Conservation (phyloP, 129 eudicot genomes). For the Deinandra increscens region DNA sequence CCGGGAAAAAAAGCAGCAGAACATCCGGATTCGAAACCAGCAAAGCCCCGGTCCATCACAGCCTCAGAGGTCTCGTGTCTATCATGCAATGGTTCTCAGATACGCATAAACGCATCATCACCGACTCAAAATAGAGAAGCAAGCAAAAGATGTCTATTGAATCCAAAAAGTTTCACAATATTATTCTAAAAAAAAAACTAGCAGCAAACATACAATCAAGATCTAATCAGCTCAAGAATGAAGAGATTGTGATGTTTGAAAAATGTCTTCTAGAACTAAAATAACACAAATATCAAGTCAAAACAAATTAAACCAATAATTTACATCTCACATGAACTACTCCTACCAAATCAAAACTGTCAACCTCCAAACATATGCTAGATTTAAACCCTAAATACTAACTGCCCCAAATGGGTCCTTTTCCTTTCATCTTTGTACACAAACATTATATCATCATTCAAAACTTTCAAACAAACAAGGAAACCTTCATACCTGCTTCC, state of each 20-base stretch:
- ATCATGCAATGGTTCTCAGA: too few relatives aligned
- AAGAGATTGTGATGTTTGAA: not conserved
- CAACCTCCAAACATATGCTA: conserved; percentile 30
- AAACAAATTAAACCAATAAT: conserved; percentile 22
- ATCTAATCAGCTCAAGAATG: not conserved
- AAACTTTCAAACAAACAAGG: conserved; percentile 29
- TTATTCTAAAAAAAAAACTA: not conserved
- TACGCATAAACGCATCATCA: too few relatives aligned
- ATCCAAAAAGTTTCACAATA: not conserved
- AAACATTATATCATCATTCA: conserved; percentile 22
- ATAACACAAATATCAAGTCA: conserved; percentile 27
- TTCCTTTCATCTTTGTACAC: conserved; percentile 34
- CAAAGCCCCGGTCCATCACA: too few relatives aligned
- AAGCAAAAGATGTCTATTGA: too few relatives aligned
- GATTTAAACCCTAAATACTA: conserved; percentile 36
- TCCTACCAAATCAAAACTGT: conserved; percentile 37
- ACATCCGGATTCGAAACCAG: too few relatives aligned
- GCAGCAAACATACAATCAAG: not conserved
- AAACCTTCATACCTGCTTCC: conserved; percentile 32
- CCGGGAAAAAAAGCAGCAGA: too few relatives aligned
- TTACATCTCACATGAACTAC: conserved; percentile 41
- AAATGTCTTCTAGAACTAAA: conserved; percentile 2
- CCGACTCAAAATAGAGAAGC: too few relatives aligned
- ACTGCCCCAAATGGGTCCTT: conserved; percentile 23
- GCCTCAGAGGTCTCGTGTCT: too few relatives aligned